Evolutionary conservation across 805 yeast species (phyloP), one percentile per base, ranked within the genome.

Genomic region (Blastobotrys peoriensis): DNA sequence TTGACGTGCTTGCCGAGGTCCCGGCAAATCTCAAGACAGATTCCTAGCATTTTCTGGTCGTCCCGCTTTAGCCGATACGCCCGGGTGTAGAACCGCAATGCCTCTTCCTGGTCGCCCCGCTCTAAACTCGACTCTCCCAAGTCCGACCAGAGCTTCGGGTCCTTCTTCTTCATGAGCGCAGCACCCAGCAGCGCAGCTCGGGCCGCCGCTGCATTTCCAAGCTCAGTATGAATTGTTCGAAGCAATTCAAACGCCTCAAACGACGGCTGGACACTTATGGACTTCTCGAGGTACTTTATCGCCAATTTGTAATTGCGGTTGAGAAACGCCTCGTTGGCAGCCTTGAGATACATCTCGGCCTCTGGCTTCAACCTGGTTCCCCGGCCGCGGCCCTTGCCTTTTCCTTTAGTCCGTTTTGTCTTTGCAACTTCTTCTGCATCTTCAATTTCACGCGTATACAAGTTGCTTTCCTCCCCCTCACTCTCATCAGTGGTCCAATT

Each of bases 11-110:
- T 53, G 18, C 54, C 56, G 15, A 58, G 46, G 41, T 56, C 59
- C 19, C 48, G 42, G 40, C 60, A 62, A 15, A 68, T 48, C 25
- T 56, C 55, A 1, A 67, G 97, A 22, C 93, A 84, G 22, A 73
- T 73, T 30, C 79, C 77, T 88, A 96, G 86, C 51, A 86, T 78
- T 21, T 73, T 80, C 55, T 79, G 78, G 64, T 89, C 95, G 62
- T 79, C 75, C 0, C 86, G 79, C 51, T 82, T 96, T 89, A 22
- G 95, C 93, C 43, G 85, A 56, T 54, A 84, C 67, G 96, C 96
- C 79, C 39, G 83, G 75, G 57, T 79, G 79, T 60, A 95, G 80
- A 60, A 95, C 77, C 57, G 49, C 4, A 61, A 48, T 2, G 68
- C 68, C 40, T 84, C 83, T 51, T 81, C 78, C 40, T 74, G 63